Evolutionary conservation across 129 eudicot genomes (phyloP), one percentile per base, ranked within the genome.

Genomic region (Pulicaria dysenterica): DNA sequence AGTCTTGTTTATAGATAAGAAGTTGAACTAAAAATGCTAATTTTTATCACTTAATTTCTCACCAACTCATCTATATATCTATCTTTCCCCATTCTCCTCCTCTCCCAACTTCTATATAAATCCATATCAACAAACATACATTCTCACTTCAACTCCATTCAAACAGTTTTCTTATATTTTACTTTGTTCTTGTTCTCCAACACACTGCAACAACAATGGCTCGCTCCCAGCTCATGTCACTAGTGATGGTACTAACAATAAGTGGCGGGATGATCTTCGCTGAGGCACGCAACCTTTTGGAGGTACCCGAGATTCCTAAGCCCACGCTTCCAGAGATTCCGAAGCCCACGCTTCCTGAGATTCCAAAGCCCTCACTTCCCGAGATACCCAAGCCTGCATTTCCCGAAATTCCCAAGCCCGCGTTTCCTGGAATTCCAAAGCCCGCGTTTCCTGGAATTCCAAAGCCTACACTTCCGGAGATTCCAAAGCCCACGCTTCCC

Each of bases 221-320:
- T 14, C 59, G 9, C 57, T 45, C 45, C 50, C 17, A 58, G 24
- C 42, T 67, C 19, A 44, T 17, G 43, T 76, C 36, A 13, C 56
- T 67, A 8, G 43, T 76, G 19, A 16, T 76, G 19, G 46, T 67
- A 16, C 41, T 76, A 37, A 13, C 74, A 15, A 15, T 45, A 1
- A 12, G 10, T 46, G 68, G 60, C 14, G 74, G 60, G 45, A 56
- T 9, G 16, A 31, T 43, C 14, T 2, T 13, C 8, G 44, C 41
- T 7, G 43, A 76, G 58, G 80, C 80, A 42, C 80, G 80, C 5
- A 56, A 34, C 5, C 74, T 76, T 34, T 76, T 76, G 68, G 80
- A 76, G 61, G 8, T 11, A 31, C 53, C 67, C 5, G 82, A 70
- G 67, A 24, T 66, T 44, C 71, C 71, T 0, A 66, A 68, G n/a